phyloP scores from a whole-genome alignment of 306 rosid species.

The Rosa rugosa region DNA sequence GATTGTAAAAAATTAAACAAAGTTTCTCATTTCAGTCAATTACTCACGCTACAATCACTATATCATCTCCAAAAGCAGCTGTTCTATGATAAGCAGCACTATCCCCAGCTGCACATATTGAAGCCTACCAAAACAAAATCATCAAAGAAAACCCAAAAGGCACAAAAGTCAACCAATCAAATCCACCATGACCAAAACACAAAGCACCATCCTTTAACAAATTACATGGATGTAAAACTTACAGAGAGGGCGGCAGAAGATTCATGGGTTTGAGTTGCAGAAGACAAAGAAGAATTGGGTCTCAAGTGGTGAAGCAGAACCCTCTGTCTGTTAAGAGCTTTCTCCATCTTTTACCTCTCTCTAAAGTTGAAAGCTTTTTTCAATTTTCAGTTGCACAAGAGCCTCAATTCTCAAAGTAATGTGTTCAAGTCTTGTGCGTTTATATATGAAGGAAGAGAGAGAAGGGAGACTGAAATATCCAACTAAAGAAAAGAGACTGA shows the following conservation, averaged over 20 bases:
- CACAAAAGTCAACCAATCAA: not conserved
- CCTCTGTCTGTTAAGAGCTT: constrained; percentile 66
- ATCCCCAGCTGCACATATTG: constrained; percentile 58
- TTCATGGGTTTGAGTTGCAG: constrained; percentile 23
- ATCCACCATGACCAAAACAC: not conserved
- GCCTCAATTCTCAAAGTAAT: not conserved
- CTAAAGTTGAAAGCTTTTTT: not conserved
- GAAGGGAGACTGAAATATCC: not conserved
- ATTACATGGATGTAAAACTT: constrained; percentile 21
- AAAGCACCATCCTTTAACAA: not conserved
- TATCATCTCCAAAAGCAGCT: constrained; percentile 64
- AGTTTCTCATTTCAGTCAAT: not conserved
- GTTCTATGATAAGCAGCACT: constrained; percentile 40
- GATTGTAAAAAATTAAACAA: not conserved
- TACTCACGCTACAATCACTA: constrained; percentile 83
- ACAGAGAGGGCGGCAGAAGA: constrained; percentile 57
- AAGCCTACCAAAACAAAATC: constrained; percentile 44
- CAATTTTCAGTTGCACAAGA: not conserved
- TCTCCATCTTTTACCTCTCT: constrained; percentile 53
- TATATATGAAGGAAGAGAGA: not conserved
- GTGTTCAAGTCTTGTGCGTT: not conserved
- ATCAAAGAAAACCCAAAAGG: not conserved
- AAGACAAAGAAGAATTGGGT: constrained; percentile 53
- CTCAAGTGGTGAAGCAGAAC: constrained; percentile 62
- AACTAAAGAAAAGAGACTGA: not conserved